Conservation (phyloP, 2,329 filamentous ascomycete genomes). For the Penicillium sp. region DNA sequence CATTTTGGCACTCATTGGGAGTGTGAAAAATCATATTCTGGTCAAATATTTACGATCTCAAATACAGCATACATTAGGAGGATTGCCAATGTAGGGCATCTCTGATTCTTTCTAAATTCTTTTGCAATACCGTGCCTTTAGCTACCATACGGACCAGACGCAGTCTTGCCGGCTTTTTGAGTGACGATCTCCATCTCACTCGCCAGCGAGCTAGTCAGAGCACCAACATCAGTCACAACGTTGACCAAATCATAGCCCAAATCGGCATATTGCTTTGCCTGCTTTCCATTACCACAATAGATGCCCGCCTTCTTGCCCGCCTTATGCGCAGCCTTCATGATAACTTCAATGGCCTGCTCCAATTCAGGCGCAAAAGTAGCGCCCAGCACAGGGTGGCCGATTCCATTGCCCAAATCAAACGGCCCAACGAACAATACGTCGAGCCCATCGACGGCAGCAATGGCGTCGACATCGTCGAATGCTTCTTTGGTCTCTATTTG, state of each 20-base stretch:
- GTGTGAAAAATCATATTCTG: slow-evolving; percentile 1
- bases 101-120: background rate
- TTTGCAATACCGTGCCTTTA: background rate
- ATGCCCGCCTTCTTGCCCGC: slow-evolving; percentile 59
- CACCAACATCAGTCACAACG: background rate
- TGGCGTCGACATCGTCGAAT: slow-evolving; percentile 48
- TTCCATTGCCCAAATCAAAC: slow-evolving; percentile 60
- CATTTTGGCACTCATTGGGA: slow-evolving; percentile 22
- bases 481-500: slow-evolving; percentile 47
- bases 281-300: slow-evolving; percentile 53
- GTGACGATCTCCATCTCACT: slow-evolving; percentile 1
- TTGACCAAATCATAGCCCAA: background rate
- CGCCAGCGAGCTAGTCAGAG: slow-evolving; percentile 1
- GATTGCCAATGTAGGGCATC: background rate
- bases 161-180: background rate
- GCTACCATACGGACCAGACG: slow-evolving; percentile 2
- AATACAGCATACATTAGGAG: background rate
- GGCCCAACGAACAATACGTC: slow-evolving; percentile 58
- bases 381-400: slow-evolving; percentile 54
- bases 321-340: slow-evolving; percentile 54
- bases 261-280: slow-evolving; percentile 1
- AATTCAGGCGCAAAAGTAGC: slow-evolving; percentile 52
- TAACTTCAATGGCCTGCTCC: slow-evolving; percentile 53
- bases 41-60: background rate
- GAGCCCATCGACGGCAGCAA: slow-evolving; percentile 55